These are phyloP conservation scores for Ophiocordyceps polyrhachis-furcata DNA, from an alignment of 2,329 filamentous ascomycete species.

Conservation along the genomic window DNA sequence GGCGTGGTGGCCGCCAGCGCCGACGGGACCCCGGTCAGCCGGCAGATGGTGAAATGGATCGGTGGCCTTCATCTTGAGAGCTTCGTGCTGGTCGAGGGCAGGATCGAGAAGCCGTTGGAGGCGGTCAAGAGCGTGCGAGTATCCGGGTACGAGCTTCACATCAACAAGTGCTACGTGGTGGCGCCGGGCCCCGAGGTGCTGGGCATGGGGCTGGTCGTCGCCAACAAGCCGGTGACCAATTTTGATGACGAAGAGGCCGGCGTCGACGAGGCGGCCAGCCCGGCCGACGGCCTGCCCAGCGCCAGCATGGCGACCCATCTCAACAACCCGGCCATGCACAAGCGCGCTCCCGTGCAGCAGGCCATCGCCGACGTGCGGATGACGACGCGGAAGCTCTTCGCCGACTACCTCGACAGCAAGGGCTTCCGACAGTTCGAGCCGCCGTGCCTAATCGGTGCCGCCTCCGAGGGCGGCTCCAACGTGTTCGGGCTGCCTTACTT, in stretches of 20 bases:
- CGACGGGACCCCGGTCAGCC: constrained; percentile 48
- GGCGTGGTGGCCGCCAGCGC: constrained; percentile 51
- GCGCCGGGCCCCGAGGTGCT: constrained; percentile 40
- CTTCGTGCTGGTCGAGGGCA: constrained; percentile 63
- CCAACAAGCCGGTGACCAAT: constrained; percentile 35
- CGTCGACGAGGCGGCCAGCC: constrained; percentile 24
- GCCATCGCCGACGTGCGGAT: constrained; percentile 43
- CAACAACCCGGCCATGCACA: constrained; percentile 84
- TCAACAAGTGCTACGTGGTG: constrained; percentile 68
- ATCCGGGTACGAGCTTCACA: constrained; percentile 66
- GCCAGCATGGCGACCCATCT: constrained; percentile 72
- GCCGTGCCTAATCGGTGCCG: constrained; percentile 73
- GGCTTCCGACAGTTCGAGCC: constrained; percentile 75
- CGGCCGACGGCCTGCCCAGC: constrained; percentile 35
- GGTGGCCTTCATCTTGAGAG: constrained; percentile 59
- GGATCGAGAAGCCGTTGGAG: constrained; percentile 65
- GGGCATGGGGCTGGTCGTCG: constrained; percentile 35
- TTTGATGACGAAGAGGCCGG: constrained; percentile 36
- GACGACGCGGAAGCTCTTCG: constrained; percentile 51
- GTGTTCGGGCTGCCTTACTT: constrained; percentile 89
- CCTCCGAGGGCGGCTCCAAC: constrained; percentile 82
- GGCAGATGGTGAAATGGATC: constrained; percentile 92
- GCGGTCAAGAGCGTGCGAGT: constrained; percentile 78
- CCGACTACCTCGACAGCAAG: constrained; percentile 56
- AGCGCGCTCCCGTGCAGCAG: constrained; percentile 78